Percentiles rank a stretch among this genome's conserved stretches.
Evolutionary conservation across 495 filamentous ascomycete genomes (phyloP).

Genomic region (Aspergillus incahuasiensis): DNA sequence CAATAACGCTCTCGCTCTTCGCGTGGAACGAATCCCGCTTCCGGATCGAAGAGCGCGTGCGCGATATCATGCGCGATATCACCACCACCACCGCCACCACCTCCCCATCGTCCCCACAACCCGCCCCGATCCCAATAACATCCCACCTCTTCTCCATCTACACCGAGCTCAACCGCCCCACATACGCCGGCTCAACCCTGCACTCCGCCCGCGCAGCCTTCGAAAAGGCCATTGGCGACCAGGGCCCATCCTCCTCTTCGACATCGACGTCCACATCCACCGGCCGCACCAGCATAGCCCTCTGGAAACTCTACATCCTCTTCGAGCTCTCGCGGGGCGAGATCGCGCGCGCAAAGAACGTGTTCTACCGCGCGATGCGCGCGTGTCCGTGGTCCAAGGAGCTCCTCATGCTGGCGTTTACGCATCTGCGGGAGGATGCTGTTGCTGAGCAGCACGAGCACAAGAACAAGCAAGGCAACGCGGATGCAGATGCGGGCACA

Average conservation of each 20-base stretch:
- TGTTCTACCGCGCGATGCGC: slow-evolving; percentile 46
- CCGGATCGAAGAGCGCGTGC: slow-evolving; percentile 68
- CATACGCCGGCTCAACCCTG: slow-evolving; percentile 44
- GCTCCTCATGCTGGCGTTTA: slow-evolving; percentile 59
- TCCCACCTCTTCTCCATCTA: slow-evolving; percentile 60
- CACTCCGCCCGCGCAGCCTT: slow-evolving; percentile 64
- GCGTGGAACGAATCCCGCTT: slow-evolving; percentile 65
- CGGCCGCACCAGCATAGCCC: slow-evolving; percentile 36
- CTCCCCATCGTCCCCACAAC: slow-evolving; percentile 13
- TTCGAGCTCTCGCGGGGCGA: slow-evolving; percentile 44
- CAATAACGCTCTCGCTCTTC: slow-evolving; percentile 67
- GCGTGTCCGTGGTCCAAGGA: slow-evolving; percentile 76
- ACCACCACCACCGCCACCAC: slow-evolving; percentile 38
- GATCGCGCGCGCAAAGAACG: slow-evolving; percentile 38
- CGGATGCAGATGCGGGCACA: too few relatives aligned
- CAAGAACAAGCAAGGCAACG: too few relatives aligned
- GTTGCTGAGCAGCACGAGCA: background rate
- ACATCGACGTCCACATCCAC: slow-evolving; percentile 28
- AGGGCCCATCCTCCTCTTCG: slow-evolving; percentile 27
- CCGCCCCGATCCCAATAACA: slow-evolving; percentile 43
- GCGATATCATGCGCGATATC: slow-evolving; percentile 49
- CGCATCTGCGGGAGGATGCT: slow-evolving; percentile 36
- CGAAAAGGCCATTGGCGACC: slow-evolving; percentile 56
- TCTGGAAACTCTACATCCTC: slow-evolving; percentile 67
- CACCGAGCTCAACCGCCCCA: slow-evolving; percentile 52